phyloP scores from a whole-genome alignment of 2,329 filamentous ascomycete genomes.

The Colletotrichum tamarilloi region DNA sequence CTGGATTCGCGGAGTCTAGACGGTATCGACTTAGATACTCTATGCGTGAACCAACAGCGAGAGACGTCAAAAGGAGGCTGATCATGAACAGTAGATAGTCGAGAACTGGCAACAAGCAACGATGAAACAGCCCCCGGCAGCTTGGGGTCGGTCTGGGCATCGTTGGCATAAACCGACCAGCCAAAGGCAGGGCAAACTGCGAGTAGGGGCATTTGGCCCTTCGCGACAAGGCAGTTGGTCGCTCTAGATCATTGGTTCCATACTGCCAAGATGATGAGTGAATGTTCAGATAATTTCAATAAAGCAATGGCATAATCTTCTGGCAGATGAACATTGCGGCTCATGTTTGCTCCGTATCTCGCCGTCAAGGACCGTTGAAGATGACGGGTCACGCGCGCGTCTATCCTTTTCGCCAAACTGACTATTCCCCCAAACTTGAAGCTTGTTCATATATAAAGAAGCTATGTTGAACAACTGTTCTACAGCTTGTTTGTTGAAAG shows the following conservation, averaged over 20 bases:
- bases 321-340: background rate
- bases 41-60: background rate
- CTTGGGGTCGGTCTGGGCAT: background rate
- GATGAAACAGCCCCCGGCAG: background rate
- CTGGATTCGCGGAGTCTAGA: background rate
- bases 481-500: background rate
- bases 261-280: background rate
- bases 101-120: background rate
- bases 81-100: background rate
- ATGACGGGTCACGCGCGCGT: background rate
- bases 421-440: background rate
- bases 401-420: background rate
- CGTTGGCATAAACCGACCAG: background rate
- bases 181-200: background rate
- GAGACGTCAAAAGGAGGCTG: background rate
- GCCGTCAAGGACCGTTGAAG: background rate
- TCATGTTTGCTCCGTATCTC: background rate
- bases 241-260: background rate
- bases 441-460: background rate
- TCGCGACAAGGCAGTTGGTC: background rate
- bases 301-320: background rate
- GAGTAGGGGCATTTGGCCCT: background rate
- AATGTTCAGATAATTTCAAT: background rate
- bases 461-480: background rate
- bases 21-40: background rate